Conservation (phyloP, 148 eudicot species). For the Diospyros kaki region DNA sequence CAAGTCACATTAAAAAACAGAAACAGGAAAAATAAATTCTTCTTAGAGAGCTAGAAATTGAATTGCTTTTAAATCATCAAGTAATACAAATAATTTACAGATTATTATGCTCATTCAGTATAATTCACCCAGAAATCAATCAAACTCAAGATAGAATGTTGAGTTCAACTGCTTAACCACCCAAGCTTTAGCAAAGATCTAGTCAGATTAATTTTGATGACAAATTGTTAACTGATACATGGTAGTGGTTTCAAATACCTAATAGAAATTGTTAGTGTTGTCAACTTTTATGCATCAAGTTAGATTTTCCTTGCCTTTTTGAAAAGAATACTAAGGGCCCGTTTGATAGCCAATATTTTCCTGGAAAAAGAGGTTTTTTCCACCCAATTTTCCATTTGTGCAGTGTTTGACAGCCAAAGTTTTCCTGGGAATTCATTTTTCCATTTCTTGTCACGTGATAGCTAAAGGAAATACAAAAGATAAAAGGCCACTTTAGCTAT, state of each 20-base stretch:
- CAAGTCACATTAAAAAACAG: not conserved
- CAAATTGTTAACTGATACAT: too few species aligned
- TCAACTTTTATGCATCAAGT: not conserved
- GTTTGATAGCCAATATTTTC: too few species aligned
- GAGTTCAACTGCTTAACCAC: not conserved
- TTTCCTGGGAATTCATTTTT: too few species aligned
- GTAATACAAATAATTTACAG: not conserved
- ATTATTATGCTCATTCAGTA: not conserved
- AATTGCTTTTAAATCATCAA: not conserved
- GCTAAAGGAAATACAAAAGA: too few species aligned
- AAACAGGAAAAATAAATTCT: too few species aligned
- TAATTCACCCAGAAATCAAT: not conserved
- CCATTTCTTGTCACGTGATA: too few species aligned
- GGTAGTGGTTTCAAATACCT: not conserved
- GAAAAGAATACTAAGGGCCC: not conserved
- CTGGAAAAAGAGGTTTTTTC: too few species aligned
- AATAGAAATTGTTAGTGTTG: not conserved
- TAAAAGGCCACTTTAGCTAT: not conserved
- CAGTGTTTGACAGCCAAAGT: too few species aligned
- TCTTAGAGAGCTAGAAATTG: not conserved
- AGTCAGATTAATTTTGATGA: too few species aligned
- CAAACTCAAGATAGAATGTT: not conserved
- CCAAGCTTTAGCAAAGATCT: not conserved
- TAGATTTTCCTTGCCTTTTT: not conserved
- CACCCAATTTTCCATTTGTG: too few species aligned